Base-by-base conservation (phyloP, 768 basidiomycete species). In the Neoboletus subvelutipes region DNA sequence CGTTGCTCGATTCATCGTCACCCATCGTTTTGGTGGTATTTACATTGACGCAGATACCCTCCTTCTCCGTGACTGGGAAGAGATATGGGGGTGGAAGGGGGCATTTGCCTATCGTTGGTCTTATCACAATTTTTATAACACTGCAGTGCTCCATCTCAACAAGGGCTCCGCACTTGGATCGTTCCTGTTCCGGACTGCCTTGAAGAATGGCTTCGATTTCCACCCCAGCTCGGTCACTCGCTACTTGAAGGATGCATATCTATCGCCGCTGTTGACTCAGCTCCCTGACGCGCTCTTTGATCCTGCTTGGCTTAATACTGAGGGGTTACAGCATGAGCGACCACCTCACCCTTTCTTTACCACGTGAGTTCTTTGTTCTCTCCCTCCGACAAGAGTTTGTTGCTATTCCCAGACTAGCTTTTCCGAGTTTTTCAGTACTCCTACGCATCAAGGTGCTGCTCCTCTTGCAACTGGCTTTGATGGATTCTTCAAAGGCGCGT, bases 41-140 rank as follows among this genome's bases (percentile, higher is more conserved):
- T 97, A 96, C 67, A 83, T 98, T 51, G 95, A 97, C 64, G 93
- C 95, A 4, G 95, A 97, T 68, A 95, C 92, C 4, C 81, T 98
- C 64, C 80, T 98, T 62, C 78, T 97, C 17, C 85, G 94, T 24
- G 94, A 97, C 68, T 96, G 95, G 95, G 94, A 97, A 72, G 94
- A 96, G 68, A 79, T 97, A 4, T 97, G 92, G 91, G 92, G 92
- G 50, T 95, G 90, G 88, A 84, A 86, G 58, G 94, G 94, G 42
- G 92, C 94, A 15, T 97, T 96, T 68, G 94, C 94, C 1, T 97
- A 97, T 71, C 82, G 94, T 13, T 97, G 95, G 94, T 92, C 88
- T n/a, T 83, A 89, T 53, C 79, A 94, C 59, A 84, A 90, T 65
- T 91, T 88, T 67, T 96, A 96, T 75, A 96, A 96, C 77, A 97